phyloP scores from a whole-genome alignment of 2,329 filamentous ascomycete genomes.

The Ophiostoma sp. region DNA sequence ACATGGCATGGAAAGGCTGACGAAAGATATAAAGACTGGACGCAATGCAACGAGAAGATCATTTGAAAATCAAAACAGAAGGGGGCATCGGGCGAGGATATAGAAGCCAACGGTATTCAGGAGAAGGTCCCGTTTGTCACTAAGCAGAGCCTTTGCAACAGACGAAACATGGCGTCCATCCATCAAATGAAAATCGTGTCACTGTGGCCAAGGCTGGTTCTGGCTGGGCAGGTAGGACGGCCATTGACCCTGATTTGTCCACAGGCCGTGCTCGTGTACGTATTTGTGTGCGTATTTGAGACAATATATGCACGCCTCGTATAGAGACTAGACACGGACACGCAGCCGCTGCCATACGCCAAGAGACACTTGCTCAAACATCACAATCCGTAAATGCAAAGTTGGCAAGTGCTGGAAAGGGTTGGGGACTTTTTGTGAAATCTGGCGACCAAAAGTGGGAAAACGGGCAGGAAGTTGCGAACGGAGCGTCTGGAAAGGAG shows the following conservation, averaged over 20 bases:
- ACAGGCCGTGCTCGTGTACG: not conserved
- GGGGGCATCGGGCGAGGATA: not conserved
- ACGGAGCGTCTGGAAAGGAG: not conserved
- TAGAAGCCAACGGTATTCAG: not conserved
- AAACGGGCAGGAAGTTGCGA: not conserved
- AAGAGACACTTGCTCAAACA: not conserved
- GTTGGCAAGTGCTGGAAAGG: not conserved
- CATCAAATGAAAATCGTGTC: not conserved
- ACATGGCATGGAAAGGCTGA: too few species aligned
- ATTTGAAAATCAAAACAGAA: not conserved
- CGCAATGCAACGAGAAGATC: not conserved
- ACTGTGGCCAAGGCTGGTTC: not conserved
- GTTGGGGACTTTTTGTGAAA: not conserved
- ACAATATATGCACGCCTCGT: not conserved
- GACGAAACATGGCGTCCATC: not conserved
- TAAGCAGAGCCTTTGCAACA: too few species aligned
- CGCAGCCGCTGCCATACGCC: not conserved
- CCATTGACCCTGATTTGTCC: not conserved
- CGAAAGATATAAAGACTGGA: not conserved
- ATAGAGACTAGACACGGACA: not conserved
- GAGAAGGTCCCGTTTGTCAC: not conserved
- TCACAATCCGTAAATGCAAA: not conserved
- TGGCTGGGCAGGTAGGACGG: not conserved
- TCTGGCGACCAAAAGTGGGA: not conserved
- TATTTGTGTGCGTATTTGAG: not conserved